phyloP scores from a whole-genome alignment of 2,329 filamentous ascomycete genomes.

The Claviceps fusiformis region DNA sequence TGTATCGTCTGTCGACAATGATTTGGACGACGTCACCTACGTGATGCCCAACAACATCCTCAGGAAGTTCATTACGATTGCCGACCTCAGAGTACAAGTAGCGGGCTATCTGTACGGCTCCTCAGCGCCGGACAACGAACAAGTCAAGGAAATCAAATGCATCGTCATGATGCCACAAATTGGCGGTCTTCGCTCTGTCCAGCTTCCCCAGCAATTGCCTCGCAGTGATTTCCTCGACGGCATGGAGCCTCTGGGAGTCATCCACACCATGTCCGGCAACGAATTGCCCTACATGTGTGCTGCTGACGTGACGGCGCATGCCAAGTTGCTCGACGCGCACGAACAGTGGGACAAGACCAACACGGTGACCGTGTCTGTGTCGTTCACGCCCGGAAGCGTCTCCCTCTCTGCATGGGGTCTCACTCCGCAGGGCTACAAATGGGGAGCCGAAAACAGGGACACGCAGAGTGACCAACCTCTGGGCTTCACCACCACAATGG shows the following conservation, averaged over 20 bases:
- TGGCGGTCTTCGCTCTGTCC: slow-evolving; percentile 80
- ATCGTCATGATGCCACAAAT: slow-evolving; percentile 98
- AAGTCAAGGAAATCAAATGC: slow-evolving; percentile 91
- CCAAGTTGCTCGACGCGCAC: slow-evolving; percentile 77
- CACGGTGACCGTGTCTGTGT: slow-evolving; percentile 87
- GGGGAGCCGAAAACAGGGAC: slow-evolving; percentile 94
- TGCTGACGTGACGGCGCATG: slow-evolving; percentile 85
- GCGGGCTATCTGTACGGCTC: slow-evolving; percentile 90
- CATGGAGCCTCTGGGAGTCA: slow-evolving; percentile 84
- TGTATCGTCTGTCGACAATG: slow-evolving; percentile 88
- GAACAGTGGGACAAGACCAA: slow-evolving; percentile 55
- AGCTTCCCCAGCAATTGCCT: slow-evolving; percentile 78
- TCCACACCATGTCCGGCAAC: slow-evolving; percentile 90
- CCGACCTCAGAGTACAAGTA: slow-evolving; percentile 90
- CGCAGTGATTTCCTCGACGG: slow-evolving; percentile 80
- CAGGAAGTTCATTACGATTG: slow-evolving; percentile 95
- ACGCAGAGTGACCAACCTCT: slow-evolving; percentile 82
- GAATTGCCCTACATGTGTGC: slow-evolving; percentile 95
- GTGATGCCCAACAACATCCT: slow-evolving; percentile 99
- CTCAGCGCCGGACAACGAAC: slow-evolving; percentile 85
- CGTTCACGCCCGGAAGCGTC: slow-evolving; percentile 92
- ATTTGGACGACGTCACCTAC: slow-evolving; percentile 84
- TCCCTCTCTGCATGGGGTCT: slow-evolving; percentile 89
- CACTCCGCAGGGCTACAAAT: slow-evolving; percentile 85
- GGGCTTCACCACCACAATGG: slow-evolving; percentile 84